These are phyloP conservation scores for Melocanna baccifera DNA, from an alignment of 176 grass and related monocot genomes.

Conservation along the genomic window DNA sequence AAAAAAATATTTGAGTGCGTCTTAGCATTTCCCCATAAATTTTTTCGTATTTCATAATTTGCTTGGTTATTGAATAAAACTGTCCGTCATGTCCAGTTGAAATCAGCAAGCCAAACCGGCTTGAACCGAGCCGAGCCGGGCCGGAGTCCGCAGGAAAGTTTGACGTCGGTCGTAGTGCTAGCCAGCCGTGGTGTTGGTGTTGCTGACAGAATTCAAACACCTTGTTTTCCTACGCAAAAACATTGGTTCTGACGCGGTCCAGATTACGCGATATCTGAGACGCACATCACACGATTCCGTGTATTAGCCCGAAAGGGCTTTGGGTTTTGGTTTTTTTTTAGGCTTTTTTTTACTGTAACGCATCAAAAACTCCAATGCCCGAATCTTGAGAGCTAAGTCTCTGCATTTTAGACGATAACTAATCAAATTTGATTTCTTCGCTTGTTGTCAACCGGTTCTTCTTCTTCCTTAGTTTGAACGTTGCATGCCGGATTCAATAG, in stretches of 20 bases:
- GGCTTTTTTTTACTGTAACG: too few species aligned
- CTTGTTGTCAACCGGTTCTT: background rate
- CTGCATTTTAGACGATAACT: background rate
- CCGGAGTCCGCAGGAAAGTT: background rate
- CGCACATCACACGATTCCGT: background rate
- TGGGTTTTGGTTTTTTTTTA: too few species aligned
- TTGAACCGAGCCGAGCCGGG: background rate
- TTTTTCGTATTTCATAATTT: too few species aligned
- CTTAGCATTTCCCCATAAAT: too few species aligned
- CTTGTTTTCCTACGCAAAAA: background rate
- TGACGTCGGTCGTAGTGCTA: background rate
- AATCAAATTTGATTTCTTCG: background rate
- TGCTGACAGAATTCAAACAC: background rate
- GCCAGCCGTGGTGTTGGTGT: background rate
- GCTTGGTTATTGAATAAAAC: background rate
- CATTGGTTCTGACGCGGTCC: conserved; percentile 14
- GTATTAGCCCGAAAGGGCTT: too few species aligned
- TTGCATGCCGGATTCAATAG: background rate
- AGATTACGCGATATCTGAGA: background rate
- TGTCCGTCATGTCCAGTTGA: background rate
- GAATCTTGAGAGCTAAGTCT: background rate
- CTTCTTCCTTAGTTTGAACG: background rate
- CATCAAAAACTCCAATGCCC: too few species aligned
- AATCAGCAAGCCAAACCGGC: background rate
- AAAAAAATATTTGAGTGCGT: too few species aligned